phyloP scores from a whole-genome alignment of 768 basidiomycete genomes.

The Psilocybe cubensis region DNA sequence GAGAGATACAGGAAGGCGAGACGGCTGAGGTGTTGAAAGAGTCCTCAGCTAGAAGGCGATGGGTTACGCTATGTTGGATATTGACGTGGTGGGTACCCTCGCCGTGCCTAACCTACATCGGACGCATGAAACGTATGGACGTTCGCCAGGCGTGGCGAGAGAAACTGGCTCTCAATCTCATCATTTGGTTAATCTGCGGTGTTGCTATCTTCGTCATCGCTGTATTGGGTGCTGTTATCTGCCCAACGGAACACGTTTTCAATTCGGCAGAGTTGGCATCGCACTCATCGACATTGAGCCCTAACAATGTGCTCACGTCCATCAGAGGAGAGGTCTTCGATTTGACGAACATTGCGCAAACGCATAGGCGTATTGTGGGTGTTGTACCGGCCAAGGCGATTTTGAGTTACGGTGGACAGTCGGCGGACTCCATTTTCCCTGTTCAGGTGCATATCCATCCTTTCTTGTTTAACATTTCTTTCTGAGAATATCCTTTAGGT shows the following conservation, averaged over 20 bases:
- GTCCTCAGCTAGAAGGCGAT: constrained; percentile 76
- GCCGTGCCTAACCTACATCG: constrained; percentile 65
- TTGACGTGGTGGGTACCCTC: constrained; percentile 93
- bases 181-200: constrained; percentile 96
- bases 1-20: constrained; percentile 87
- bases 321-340: constrained; percentile 97
- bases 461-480: not conserved
- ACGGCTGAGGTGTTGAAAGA: constrained; percentile 88
- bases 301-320: constrained; percentile 78
- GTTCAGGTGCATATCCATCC: constrained; percentile 68
- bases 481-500: constrained; percentile 51
- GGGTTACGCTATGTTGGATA: constrained; percentile 88
- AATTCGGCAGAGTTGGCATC: constrained; percentile 72
- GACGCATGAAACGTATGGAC: constrained; percentile 94
- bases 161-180: constrained; percentile 90
- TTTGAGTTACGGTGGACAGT: constrained; percentile 81
- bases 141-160: constrained; percentile 97
- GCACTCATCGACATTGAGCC: constrained; percentile 64
- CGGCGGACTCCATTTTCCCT: constrained; percentile 83
- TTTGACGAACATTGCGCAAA: constrained; percentile 64
- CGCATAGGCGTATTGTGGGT: constrained; percentile 68
- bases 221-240: constrained; percentile 84
- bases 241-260: constrained; percentile 94
- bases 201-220: constrained; percentile 93
- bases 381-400: constrained; percentile 79